Percentiles rank a stretch among this genome's conserved stretches.
phyloP scores from a whole-genome alignment of 1,284 basidiomycete genomes.

The Trametes polyzona region DNA sequence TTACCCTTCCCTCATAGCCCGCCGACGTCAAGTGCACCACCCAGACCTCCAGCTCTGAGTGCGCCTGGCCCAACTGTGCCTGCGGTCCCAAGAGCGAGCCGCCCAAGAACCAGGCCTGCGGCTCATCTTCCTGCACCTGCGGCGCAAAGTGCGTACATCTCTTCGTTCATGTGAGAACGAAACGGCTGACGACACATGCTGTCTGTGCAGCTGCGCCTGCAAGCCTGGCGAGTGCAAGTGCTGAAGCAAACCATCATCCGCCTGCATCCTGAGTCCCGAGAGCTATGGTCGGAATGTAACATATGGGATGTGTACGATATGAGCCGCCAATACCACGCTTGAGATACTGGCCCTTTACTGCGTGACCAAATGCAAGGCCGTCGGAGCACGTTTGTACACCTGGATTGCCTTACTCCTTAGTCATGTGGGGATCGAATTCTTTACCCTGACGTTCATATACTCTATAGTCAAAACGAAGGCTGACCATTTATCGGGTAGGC shows the following conservation, averaged over 20 bases:
- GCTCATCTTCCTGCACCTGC: slow-evolving; percentile 22
- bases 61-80: slow-evolving; percentile 35
- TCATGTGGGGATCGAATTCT: neutral
- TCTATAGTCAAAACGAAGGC: too few relatives aligned
- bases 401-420: too few relatives aligned
- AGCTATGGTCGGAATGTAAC: neutral
- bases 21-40: slow-evolving; percentile 34
- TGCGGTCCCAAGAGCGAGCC: slow-evolving; percentile 29
- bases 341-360: neutral
- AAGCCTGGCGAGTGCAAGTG: slow-evolving; percentile 28
- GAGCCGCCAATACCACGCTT: neutral
- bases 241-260: neutral
- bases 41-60: slow-evolving; percentile 25
- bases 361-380: neutral
- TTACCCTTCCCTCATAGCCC: slow-evolving; percentile 12
- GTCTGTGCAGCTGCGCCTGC: slow-evolving; percentile 15
- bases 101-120: slow-evolving; percentile 32
- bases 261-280: neutral
- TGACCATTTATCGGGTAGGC: too few relatives aligned
- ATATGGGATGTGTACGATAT: slow-evolving; percentile 10
- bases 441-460: neutral
- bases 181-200: neutral
- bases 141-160: slow-evolving; percentile 12
- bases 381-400: too few relatives aligned
- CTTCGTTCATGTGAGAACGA: neutral